Conservation (phyloP, 495 filamentous ascomycete species). For the Xylaria longipes region DNA sequence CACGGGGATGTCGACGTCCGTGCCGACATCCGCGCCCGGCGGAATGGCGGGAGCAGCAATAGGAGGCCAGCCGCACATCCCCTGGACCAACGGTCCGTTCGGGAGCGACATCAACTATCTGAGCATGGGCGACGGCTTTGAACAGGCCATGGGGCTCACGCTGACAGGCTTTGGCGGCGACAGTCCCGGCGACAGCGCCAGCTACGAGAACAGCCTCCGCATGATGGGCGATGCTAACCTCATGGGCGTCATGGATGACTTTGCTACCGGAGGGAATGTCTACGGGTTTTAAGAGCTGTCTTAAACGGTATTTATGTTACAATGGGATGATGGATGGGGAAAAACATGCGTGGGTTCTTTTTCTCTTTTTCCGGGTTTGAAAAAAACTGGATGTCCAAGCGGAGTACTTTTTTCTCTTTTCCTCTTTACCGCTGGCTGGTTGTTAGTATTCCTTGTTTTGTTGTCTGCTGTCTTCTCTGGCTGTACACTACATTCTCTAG, state of each 20-base stretch:
- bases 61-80: constrained; percentile 29
- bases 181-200: constrained; percentile 33
- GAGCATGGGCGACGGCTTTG: constrained; percentile 51
- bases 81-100: constrained; percentile 42
- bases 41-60: neutral
- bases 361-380: neutral
- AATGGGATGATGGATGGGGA: neutral
- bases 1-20: neutral
- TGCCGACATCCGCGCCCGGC: neutral
- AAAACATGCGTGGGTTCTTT: neutral
- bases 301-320: neutral
- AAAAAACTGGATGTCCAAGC: neutral
- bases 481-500: neutral
- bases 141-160: constrained; percentile 59
- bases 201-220: constrained; percentile 41
- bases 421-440: neutral
- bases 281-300: neutral
- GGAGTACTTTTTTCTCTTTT: neutral
- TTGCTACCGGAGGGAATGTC: neutral
- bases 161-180: constrained; percentile 48
- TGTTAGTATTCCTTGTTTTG: neutral
- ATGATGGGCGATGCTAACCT: constrained; percentile 35
- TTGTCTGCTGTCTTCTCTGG: neutral
- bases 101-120: constrained; percentile 46
- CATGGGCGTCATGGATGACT: constrained; percentile 6